phyloP scores from a whole-genome alignment of 768 basidiomycete genomes.

The Leucocoprinus birnbaumii region DNA sequence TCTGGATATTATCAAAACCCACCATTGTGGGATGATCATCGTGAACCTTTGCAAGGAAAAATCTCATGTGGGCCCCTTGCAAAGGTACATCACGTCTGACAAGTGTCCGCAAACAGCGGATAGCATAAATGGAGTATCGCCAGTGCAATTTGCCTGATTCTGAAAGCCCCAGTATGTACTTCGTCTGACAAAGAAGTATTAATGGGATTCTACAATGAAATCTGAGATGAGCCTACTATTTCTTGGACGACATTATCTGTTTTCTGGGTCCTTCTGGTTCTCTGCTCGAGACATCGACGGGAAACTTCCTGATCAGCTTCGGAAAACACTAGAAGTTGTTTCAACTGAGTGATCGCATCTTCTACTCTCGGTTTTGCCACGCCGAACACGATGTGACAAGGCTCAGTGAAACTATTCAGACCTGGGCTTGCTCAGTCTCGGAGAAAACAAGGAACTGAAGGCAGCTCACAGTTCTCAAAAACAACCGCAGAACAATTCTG shows the following conservation, averaged over 20 bases:
- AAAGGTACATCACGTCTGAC: constrained; percentile 62
- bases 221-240: constrained; percentile 35
- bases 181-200: constrained; percentile 12
- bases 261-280: constrained; percentile 38
- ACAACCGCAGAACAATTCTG: constrained; percentile 68
- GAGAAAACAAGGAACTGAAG: neutral
- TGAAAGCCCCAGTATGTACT: constrained; percentile 52
- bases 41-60: constrained; percentile 55
- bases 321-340: constrained; percentile 27
- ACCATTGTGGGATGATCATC: constrained; percentile 70
- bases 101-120: constrained; percentile 64
- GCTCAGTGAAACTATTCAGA: constrained; percentile 59
- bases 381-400: constrained; percentile 53
- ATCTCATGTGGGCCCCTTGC: constrained; percentile 45
- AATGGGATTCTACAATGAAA: neutral
- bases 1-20: constrained; percentile 22
- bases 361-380: constrained; percentile 42
- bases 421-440: constrained; percentile 32
- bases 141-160: constrained; percentile 68
- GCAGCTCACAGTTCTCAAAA: constrained; percentile 53
- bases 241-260: constrained; percentile 38
- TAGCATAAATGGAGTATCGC: constrained; percentile 73
- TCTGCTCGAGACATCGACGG: constrained; percentile 37
- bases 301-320: constrained; percentile 37
- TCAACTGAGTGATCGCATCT: constrained; percentile 32